Base-by-base conservation (phyloP, 2,329 filamentous ascomycete species). In the Trichoderma semiorbis region DNA sequence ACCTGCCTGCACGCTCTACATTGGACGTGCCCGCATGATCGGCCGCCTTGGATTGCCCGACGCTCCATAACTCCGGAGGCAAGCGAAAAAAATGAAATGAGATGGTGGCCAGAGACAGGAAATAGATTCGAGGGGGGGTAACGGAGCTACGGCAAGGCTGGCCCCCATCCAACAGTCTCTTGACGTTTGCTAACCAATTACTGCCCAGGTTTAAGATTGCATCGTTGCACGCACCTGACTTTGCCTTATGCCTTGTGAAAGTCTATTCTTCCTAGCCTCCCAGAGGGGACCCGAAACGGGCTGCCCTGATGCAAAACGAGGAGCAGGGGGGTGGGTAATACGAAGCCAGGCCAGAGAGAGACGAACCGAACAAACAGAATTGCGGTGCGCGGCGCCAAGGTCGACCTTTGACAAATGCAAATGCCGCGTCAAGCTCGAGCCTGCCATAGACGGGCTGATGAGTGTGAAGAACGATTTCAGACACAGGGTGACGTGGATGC, bases 71-170 rank as follows among this genome's bases (percentile, higher is more conserved):
- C 32, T 58, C 34, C 50, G 47, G 63, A 53, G 16, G 10, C 50
- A 60, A 68, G 53, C 65, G 65, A 68, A 47, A 68, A 39, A 39
- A 68, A 47, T 12, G 65, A 68, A 60, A 60, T 68, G 65, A 68
- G 53, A 68, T 57, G 65, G 53, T 68, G 55, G 26, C 65, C 5
- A 16, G 24, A 47, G 26, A 32, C n/a, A 16, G 7, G 32, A 68
- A 14, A 47, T 67, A 43, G 39, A 58, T 68, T 32, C 47, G 53
- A 60, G 18, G 30, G 32, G 36, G 62, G 62, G 16, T 26, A 18
- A 26, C 26, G 63, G 47, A 66, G 63, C 63, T 55, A 26, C 47
- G 63, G 36, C 55, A 68, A 68, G 65, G 65, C 65, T 68, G 65
- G 65, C 34, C 50, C 36, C 65, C 34, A 47, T 58, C 26, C 30